A percentile compares a stretch with the other conserved stretches of the same genome.
Evolutionary conservation across 768 basidiomycete species (phyloP).

Genomic region (Mycena vulgaris): DNA sequence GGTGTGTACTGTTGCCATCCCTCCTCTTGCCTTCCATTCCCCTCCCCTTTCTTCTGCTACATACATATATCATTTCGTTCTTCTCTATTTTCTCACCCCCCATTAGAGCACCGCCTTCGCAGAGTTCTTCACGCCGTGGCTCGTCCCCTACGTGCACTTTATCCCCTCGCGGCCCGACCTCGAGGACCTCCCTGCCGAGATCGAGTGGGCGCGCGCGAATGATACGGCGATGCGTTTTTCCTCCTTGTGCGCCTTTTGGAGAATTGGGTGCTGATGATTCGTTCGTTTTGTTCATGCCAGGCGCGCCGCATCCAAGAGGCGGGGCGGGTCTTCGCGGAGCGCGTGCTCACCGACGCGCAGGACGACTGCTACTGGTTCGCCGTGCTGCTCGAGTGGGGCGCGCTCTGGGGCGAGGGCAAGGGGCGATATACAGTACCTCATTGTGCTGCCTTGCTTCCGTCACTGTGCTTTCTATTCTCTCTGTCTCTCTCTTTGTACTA

Average conservation of each 20-base stretch:
- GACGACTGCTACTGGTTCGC: conserved; percentile 26
- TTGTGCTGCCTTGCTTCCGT: no score
- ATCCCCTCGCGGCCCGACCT: conserved; percentile 28
- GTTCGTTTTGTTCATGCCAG: not conserved
- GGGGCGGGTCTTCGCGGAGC: no score
- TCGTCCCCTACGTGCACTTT: conserved; percentile 32
- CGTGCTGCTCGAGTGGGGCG: conserved; percentile 22
- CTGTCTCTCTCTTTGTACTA: no score
- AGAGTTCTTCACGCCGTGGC: conserved; percentile 36
- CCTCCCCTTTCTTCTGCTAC: no score
- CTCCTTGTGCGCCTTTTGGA: no score
- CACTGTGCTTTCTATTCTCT: no score
- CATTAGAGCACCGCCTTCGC: conserved; percentile 27
- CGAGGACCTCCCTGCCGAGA: conserved; percentile 21
- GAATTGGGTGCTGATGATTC: no score
- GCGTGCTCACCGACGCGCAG: conserved; percentile 22
- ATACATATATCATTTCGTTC: no score
- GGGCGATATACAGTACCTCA: no score
- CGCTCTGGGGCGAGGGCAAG: conserved; percentile 18
- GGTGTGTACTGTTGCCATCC: no score
- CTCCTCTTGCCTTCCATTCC: no score
- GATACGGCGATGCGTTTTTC: conserved; percentile 17
- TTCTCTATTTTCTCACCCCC: no score
- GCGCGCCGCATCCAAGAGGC: conserved; percentile 23
- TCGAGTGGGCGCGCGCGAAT: conserved; percentile 28